These are phyloP conservation scores for Tolypocladium ovalisporum DNA, from an alignment of 2,329 filamentous ascomycete genomes.

Conservation along the genomic window DNA sequence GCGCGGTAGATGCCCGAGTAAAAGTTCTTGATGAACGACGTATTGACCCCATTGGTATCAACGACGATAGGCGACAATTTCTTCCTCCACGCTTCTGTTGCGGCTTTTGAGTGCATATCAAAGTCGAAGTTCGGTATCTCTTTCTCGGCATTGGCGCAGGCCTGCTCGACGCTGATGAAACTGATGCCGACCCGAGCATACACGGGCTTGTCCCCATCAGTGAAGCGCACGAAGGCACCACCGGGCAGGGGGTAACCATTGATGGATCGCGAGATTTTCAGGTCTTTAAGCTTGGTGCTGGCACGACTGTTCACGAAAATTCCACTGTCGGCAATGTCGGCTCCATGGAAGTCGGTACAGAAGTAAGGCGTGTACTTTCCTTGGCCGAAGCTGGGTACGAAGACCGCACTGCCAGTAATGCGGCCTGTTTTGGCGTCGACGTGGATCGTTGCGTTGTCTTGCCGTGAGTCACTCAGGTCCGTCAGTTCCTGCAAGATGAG, in stretches of 20 bases:
- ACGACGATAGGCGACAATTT: constrained; percentile 51
- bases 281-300: constrained; percentile 31
- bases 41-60: constrained; percentile 38
- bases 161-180: constrained; percentile 54
- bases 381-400: constrained; percentile 53
- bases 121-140: constrained; percentile 64
- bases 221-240: constrained; percentile 54
- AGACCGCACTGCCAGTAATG: constrained; percentile 51
- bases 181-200: constrained; percentile 57
- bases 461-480: constrained; percentile 50
- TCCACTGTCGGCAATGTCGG: constrained; percentile 46
- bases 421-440: constrained; percentile 47
- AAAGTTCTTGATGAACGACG: constrained; percentile 48
- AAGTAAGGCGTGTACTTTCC: constrained; percentile 51
- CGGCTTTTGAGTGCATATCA: constrained; percentile 35
- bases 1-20: constrained; percentile 65
- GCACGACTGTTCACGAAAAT: constrained; percentile 49
- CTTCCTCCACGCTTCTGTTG: constrained; percentile 45
- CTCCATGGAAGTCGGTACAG: constrained; percentile 56
- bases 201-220: constrained; percentile 38
- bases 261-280: constrained; percentile 37
- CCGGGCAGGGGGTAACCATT: constrained; percentile 45
- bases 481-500: constrained; percentile 55
- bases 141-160: constrained; percentile 55
- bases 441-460: constrained; percentile 42